Base-by-base conservation (phyloP, 2,329 filamentous ascomycete species). In the Laburnicola sp. region DNA sequence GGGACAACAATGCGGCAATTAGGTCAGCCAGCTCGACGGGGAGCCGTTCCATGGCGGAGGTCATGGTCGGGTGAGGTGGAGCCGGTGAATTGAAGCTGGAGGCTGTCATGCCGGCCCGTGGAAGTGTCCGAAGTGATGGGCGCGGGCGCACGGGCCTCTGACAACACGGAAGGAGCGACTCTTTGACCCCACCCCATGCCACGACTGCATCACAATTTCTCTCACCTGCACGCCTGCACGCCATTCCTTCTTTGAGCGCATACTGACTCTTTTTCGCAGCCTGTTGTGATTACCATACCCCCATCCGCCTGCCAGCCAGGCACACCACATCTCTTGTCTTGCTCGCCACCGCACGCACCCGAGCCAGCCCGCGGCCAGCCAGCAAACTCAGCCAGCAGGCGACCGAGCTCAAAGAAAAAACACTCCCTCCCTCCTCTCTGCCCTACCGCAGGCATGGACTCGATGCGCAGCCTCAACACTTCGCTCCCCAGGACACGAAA, bases 401-500 rank as follows among this genome's bases (percentile, higher is more conserved):
- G 30, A 11, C 26, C 9, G 30, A 11, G 25, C 26, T 23, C 16
- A 27, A 25, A 11, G 30, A 32, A 45, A 31, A 16, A 23, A 47
- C 4, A 42, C 27, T 34, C 26, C 21, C 6, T 36, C 21, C 8
- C 16, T 35, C n/a, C 5, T 28, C 10, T 27, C 34, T 9, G 8
- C 16, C 16, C 30, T 25, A 28, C 32, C 23, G 11, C 43, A 45
- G 54, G 32, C 45, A 74, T 74, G 71, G 71, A 74, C 56, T 73
- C 71, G 39, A 75, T 75, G 72, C 71, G 72, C 42, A 72, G 68
- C 48, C 66, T 75, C 28, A 74, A 74, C 60, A 74, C 59, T 32
- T 74, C 72, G 30, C 64, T 75, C 39, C 73, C 73, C 6, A 66
- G 63, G 50, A 64, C 71, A 10, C 60, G 64, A 44, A 60, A 59